Percentiles rank a stretch among this genome's conserved stretches.
Evolutionary conservation across 106 monocot genomes (phyloP).

Genomic region (Allium sativum): DNA sequence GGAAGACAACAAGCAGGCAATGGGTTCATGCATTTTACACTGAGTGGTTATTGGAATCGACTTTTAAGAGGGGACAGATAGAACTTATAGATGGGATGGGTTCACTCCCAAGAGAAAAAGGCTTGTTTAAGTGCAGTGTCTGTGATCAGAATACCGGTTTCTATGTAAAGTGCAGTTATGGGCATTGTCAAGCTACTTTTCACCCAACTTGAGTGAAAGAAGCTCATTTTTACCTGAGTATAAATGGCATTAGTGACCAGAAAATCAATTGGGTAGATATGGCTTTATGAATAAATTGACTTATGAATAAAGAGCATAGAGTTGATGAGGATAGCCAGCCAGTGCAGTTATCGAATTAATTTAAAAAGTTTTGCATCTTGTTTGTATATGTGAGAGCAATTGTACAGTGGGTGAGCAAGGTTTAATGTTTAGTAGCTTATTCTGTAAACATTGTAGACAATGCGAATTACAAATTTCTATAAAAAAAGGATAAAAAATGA

Average conservation of each 20-base stretch:
- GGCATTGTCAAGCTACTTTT: constrained; percentile 63
- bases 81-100: constrained; percentile 73
- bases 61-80: constrained; percentile 70
- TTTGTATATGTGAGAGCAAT: constrained; percentile 32
- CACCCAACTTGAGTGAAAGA: constrained; percentile 82
- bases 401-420: constrained; percentile 40
- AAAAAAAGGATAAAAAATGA: too few species aligned
- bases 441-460: too few species aligned
- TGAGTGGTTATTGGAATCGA: constrained; percentile 86
- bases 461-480: too few species aligned
- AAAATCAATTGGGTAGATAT: not conserved
- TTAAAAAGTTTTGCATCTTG: constrained; percentile 28
- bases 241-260: constrained; percentile 35
- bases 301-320: not conserved
- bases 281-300: not conserved
- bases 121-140: constrained; percentile 39
- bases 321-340: not conserved
- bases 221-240: constrained; percentile 68
- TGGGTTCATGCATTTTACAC: constrained; percentile 99
- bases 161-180: constrained; percentile 80
- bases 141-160: constrained; percentile 53
- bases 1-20: constrained; percentile 59
- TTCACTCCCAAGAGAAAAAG: constrained; percentile 37
- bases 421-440: constrained; percentile 1
- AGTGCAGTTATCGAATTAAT: not conserved